These are phyloP conservation scores for Tulasnella sp. DNA, from an alignment of 768 basidiomycete species.

Conservation along the genomic window DNA sequence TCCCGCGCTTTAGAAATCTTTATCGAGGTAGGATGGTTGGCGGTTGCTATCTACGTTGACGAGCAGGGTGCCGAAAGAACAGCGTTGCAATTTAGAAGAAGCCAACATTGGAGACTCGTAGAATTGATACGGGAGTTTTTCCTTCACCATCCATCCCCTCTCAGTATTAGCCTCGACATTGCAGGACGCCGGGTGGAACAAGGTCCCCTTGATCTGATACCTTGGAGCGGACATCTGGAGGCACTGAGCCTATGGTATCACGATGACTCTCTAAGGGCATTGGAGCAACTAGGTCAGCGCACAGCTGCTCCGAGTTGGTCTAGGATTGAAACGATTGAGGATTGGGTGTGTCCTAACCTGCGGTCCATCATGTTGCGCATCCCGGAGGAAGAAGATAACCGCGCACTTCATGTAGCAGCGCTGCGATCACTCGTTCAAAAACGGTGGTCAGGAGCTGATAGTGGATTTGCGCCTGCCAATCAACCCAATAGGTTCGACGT, in stretches of 20 bases:
- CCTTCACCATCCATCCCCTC: too few relatives aligned
- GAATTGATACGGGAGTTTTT: too few relatives aligned
- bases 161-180: too few relatives aligned
- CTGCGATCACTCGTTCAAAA: background rate
- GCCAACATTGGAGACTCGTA: too few relatives aligned
- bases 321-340: background rate
- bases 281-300: background rate
- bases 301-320: background rate
- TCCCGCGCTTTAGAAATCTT: background rate
- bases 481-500: too few relatives aligned
- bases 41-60: background rate
- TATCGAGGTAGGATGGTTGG: accelerated
- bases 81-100: too few relatives aligned
- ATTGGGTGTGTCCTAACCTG: background rate
- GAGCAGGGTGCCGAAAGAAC: background rate
- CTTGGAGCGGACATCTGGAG: too few relatives aligned
- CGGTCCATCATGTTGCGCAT: background rate
- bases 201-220: too few relatives aligned
- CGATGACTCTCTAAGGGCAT: too few relatives aligned
- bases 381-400: background rate
- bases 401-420: background rate
- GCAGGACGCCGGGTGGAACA: too few relatives aligned
- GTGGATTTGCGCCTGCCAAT: too few relatives aligned
- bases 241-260: background rate
- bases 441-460: background rate